Conservation (phyloP, 1,139 yeast genomes). For the Nakaseomyces nivariensis region DNA sequence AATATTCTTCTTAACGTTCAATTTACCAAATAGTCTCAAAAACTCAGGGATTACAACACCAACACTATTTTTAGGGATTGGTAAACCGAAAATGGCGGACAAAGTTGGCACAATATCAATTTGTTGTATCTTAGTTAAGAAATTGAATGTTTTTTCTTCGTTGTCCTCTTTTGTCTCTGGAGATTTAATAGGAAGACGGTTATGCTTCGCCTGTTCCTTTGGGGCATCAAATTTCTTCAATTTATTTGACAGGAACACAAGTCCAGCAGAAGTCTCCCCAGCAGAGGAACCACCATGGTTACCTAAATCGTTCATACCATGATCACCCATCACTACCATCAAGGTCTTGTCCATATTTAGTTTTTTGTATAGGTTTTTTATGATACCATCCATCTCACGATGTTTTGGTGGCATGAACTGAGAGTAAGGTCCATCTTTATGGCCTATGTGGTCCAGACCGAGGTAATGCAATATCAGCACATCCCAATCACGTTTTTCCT, state of each 20-base stretch:
- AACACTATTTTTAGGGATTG: slow-evolving; percentile 77
- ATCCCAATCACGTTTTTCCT: slow-evolving; percentile 55
- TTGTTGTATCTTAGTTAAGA: slow-evolving; percentile 52
- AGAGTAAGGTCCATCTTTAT: slow-evolving; percentile 86
- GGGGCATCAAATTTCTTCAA: slow-evolving; percentile 31
- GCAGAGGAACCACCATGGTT: slow-evolving; percentile 92
- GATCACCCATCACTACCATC: slow-evolving; percentile 80
- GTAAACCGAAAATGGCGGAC: slow-evolving; percentile 60
- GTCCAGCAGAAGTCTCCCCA: slow-evolving; percentile 85
- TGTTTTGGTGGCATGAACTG: slow-evolving; percentile 74
- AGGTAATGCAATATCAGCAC: slow-evolving; percentile 78
- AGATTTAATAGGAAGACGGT: slow-evolving; percentile 33
- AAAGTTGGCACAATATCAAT: slow-evolving; percentile 85
- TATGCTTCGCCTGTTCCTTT: slow-evolving; percentile 21
- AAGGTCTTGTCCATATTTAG: slow-evolving; percentile 47
- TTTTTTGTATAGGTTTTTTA: slow-evolving; percentile 42
- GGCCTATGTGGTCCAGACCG: slow-evolving; percentile 96
- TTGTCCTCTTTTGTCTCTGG: slow-evolving; percentile 24
- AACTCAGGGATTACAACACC: slow-evolving; percentile 61
- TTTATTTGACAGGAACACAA: slow-evolving; percentile 57
- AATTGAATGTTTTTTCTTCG: slow-evolving; percentile 33
- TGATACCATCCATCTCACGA: slow-evolving; percentile 68
- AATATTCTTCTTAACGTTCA: slow-evolving; percentile 30
- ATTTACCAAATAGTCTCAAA: slow-evolving; percentile 41
- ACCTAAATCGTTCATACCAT: slow-evolving; percentile 83